Base-by-base conservation (phyloP, 108 stramenopile species). In the Pseudonitzschia delicatissima region DNA sequence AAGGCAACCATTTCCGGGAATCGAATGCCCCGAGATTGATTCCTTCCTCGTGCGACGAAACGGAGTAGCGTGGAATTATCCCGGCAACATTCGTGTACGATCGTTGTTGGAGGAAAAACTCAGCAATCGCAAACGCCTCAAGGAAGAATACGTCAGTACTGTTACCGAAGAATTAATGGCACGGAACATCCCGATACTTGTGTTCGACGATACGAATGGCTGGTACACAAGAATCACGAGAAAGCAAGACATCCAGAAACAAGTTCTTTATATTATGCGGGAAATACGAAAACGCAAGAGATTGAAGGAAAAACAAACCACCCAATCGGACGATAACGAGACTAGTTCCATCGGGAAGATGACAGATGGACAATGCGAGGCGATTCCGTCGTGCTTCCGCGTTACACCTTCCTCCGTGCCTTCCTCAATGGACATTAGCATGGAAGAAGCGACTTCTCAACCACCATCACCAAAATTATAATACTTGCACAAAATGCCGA, bases 21-120 rank as follows among this genome's bases (percentile, higher is more conserved):
- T 55, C 31, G 53, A 55, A 55, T 55, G 53, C 31, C 53, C 53
- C 31, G 53, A 55, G 31, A 33, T 28, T n/a, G 31, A 55, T 55
- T 33, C 29, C 17, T 55, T 33, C 27, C 53, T 55, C 27, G 53
- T 55, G n/a, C 53, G 53, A 17, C 23, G 27, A 55, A 23, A 55
- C 31, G 53, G 53, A 33, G 53, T 55, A 13, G 53, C 32, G 31
- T 55, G 32, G 31, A 35, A 33, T 33, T 7, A 33, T 55, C 53
- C 53, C 26, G 53, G 53, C 7, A 55, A 55, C 32, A 55, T 55
- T 3, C 29, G 31, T 4, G 28, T 55, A 31, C 27, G 53, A 0
- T 2, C 0, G 8, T 55, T 55, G 11, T 55, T 55, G 12, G 53
- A 25, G 0, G 18, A 55, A 55, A 55, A 55, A 27, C 29, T 23